A percentile compares a stretch with the other conserved stretches of the same genome.
Evolutionary conservation across 2,329 filamentous ascomycete species (phyloP).

Genomic region (Claviceps humidiphila): DNA sequence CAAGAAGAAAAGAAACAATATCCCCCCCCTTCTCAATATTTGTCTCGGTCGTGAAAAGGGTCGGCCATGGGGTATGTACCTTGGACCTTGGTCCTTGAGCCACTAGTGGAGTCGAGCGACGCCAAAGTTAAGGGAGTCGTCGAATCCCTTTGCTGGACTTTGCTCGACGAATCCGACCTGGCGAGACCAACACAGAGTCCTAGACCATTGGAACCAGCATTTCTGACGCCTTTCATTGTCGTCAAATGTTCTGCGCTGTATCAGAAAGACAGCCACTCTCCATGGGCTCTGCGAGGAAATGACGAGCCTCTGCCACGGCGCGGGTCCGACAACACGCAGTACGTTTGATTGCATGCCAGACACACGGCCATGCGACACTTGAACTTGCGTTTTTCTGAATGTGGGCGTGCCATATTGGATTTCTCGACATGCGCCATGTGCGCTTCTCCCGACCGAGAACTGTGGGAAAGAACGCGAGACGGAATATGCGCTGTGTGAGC

Average conservation of each 20-base stretch:
- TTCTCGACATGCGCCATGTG: neutral
- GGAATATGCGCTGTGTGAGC: neutral
- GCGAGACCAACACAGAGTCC: neutral
- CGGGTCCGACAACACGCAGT: neutral
- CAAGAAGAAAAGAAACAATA: too few relatives aligned
- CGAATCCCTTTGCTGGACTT: neutral
- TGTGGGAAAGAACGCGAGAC: neutral
- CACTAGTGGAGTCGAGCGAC: neutral
- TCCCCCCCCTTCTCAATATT: neutral
- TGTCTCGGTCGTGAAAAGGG: neutral
- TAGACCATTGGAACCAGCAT: slow-evolving; percentile 1
- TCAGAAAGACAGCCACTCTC: neutral
- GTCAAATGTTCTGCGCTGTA: neutral
- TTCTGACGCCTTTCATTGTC: neutral
- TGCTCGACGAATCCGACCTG: neutral
- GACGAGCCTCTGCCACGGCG: neutral
- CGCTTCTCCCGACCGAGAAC: neutral
- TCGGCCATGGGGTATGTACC: neutral
- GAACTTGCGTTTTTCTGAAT: neutral
- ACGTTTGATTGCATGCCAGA: neutral
- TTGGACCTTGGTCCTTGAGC: too few relatives aligned
- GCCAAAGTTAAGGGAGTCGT: neutral
- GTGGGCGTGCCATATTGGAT: neutral
- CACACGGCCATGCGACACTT: neutral
- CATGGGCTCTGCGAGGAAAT: neutral